Base-by-base conservation (phyloP, 495 filamentous ascomycete genomes). In the Aspergillus indologenus region DNA sequence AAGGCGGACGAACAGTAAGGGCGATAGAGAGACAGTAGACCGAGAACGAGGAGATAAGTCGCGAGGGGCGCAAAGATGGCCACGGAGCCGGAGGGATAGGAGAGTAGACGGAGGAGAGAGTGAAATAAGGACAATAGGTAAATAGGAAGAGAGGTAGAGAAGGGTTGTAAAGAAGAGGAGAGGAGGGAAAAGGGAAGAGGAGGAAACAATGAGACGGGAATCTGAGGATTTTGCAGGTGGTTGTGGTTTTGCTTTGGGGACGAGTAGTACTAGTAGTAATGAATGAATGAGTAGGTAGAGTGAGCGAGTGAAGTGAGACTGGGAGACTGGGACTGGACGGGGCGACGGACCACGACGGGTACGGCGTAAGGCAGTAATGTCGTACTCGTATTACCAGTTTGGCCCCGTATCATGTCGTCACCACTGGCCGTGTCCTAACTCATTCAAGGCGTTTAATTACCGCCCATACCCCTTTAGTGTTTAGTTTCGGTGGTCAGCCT, bases 1-100 rank as follows among this genome's bases (percentile, higher is more conserved):
- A 71, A 66, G 65, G 68, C 60, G 65, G 60, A 62, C 60, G 65
- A 59, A 62, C 58, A 59, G 59, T 66, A 70, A 68, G 68, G 67
- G 65, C 60, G 61, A 65, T 60, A 62, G 58, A 49, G 63, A 62
- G 45, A 53, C 57, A 59, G 34, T 40, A 4, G 34, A 58, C 58
- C 61, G 61, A 57, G 47, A 57, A 63, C 51, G 65, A 68, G 57
- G 62, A 62, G 50, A 60, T 43, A n/a, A 40, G 53, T 57, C 49
- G 62, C 59, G 61, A 65, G 47, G 56, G 62, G 61, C 47, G 56
- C 54, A 54, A 26, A 67, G 58, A 54, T 60, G 61, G 59, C 61
- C 61, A 67, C 61, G 65, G 65, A 64, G 65, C 61, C 65, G 65
- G 57, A 64, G 65, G 43, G 52, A 47, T 40, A 54, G 56, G 40